Percentiles rank a stretch among this genome's conserved stretches.
Conservation (phyloP, 2,329 filamentous ascomycete species). For the Epichloe aotearoae region DNA sequence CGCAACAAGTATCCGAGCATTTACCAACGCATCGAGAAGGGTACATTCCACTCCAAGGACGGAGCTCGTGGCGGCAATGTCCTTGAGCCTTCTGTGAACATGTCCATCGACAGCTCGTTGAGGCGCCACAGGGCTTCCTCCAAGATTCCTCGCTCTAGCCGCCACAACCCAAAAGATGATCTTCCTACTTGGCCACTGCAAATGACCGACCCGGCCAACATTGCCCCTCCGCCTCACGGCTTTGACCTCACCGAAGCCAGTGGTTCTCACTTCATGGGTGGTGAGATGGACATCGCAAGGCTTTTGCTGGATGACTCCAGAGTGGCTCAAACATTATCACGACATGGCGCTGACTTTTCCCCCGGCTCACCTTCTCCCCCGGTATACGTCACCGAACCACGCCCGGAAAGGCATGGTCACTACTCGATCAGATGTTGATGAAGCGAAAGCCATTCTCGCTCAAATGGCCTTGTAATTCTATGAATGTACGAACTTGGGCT, state of each 20-base stretch:
- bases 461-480: not conserved
- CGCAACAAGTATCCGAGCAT: conserved; percentile 50
- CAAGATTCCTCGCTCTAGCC: conserved; percentile 26
- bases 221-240: conserved; percentile 13
- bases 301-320: conserved; percentile 42
- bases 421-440: conserved; percentile 9
- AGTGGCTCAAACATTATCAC: conserved; percentile 12
- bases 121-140: conserved; percentile 24
- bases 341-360: conserved; percentile 15
- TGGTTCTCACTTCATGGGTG: conserved; percentile 27
- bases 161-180: conserved; percentile 33
- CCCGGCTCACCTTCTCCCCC: conserved; percentile 14
- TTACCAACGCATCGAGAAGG: conserved; percentile 44
- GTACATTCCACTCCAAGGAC: conserved; percentile 33
- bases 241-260: conserved; percentile 33
- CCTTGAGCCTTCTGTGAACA: conserved; percentile 39
- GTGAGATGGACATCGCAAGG: conserved; percentile 50
- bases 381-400: conserved; percentile 8
- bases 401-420: conserved; percentile 8
- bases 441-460: not conserved
- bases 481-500: not conserved
- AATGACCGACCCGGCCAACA: conserved; percentile 18
- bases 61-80: conserved; percentile 25
- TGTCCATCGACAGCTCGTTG: conserved; percentile 34
- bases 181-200: conserved; percentile 29